Evolutionary conservation across 345 rosid genomes (phyloP).

Genomic region (Bretschneidera sinensis): DNA sequence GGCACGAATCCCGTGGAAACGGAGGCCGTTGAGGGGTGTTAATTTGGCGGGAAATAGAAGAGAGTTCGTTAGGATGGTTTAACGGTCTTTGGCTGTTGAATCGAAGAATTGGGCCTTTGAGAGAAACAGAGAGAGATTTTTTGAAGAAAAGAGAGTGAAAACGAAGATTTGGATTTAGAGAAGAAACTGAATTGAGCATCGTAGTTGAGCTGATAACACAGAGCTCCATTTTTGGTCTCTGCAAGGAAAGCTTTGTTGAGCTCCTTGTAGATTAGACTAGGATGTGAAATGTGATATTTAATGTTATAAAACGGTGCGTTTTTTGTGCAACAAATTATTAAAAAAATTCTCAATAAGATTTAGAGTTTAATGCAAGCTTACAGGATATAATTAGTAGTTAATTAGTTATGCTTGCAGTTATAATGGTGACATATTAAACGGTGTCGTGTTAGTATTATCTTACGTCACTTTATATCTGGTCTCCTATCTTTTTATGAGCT

Average conservation of each 20-base stretch:
- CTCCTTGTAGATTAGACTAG: slow-evolving; percentile 26
- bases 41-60: slow-evolving; percentile 34
- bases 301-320: slow-evolving; percentile 17
- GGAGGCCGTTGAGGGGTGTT: slow-evolving; percentile 19
- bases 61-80: slow-evolving; percentile 19
- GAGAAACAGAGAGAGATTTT: slow-evolving; percentile 18
- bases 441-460: no score
- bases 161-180: slow-evolving; percentile 10
- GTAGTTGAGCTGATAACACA: slow-evolving; percentile 38
- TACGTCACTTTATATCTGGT: no score
- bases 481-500: no score
- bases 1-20: slow-evolving; percentile 11
- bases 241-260: slow-evolving; percentile 10
- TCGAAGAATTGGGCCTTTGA: slow-evolving; percentile 25
- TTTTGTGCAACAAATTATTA: no score
- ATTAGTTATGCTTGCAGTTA: no score
- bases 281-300: no score
- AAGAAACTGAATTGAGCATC: slow-evolving; percentile 19
- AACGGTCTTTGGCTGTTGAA: slow-evolving; percentile 23
- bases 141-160: slow-evolving; percentile 14
- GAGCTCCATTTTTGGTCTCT: slow-evolving; percentile 53
- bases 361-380: no score
- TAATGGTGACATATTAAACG: no score
- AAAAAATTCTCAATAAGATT: no score
- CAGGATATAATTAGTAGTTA: no score